Conservation (phyloP, 331 rosid species). For the Rosa hybrid region DNA sequence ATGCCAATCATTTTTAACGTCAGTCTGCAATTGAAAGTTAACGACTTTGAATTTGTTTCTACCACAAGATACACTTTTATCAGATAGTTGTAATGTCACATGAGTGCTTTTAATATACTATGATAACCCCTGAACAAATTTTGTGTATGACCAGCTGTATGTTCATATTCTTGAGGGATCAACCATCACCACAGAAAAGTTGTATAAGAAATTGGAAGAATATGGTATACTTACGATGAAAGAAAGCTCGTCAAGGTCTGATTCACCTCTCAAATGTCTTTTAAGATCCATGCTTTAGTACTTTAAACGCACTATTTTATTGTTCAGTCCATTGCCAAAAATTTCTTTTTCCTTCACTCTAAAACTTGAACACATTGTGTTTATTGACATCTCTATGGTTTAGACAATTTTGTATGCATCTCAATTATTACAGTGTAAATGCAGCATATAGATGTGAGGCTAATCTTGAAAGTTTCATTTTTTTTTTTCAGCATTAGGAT, state of each 20-base stretch:
- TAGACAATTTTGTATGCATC: neutral
- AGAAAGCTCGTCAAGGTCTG: conserved; percentile 58
- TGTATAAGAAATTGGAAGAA: conserved; percentile 55
- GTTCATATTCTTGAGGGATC: conserved; percentile 59
- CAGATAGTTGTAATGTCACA: neutral
- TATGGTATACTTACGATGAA: conserved; percentile 55
- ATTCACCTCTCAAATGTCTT: neutral
- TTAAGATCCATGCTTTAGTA: neutral
- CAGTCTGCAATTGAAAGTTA: neutral
- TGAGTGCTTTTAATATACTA: neutral
- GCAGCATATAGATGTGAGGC: neutral
- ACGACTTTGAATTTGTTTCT: neutral
- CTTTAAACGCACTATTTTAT: neutral
- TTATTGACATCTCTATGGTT: neutral
- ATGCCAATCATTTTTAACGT: neutral
- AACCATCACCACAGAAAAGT: conserved; percentile 45
- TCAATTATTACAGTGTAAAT: neutral
- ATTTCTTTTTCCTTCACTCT: neutral
- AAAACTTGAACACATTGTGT: neutral
- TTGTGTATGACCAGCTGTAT: conserved; percentile 43
- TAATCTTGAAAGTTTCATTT: neutral
- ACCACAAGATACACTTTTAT: neutral
- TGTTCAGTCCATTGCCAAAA: neutral
- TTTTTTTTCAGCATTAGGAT: conserved; percentile 56
- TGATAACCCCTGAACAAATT: neutral